Evolutionary conservation across 1,284 basidiomycete genomes (phyloP), one percentile per base, ranked within the genome.

Genomic region (Sanghuangporus baumii): DNA sequence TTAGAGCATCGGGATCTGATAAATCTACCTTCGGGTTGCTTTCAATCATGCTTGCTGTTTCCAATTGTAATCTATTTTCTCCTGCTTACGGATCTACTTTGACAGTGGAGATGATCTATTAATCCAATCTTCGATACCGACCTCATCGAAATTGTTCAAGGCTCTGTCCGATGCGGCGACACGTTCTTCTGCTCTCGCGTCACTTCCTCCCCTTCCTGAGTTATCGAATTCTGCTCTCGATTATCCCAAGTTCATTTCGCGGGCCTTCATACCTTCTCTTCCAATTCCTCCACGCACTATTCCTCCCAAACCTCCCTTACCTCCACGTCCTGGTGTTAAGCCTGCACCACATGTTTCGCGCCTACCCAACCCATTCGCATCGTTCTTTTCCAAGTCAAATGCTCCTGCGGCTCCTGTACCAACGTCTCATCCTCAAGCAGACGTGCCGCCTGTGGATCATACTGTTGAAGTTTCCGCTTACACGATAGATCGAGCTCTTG

Each of bases 51-150:
- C 26, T 31, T 5, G 26, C 26, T 31, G 26, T 31, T 31, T 31
- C 26, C 26, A 5, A 4, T 31, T 31, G 26, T 31, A 5, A 31
- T 31, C 5, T 31, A 3, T 46, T n/a, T n/a, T 46, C 16, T n/a
- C 67, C 47, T 58, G 69, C 61, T 71, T 69, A 40, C 66, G 62
- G 23, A 61, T 54, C 61, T 38, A n/a, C 40, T 57, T 57, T n/a
- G 34, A 57, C 56, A 62, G 61, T 52, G 46, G 12, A 18, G 57
- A 50, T 48, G 18, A n/a, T 36, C 7, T 34, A 37, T 43, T 51
- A 58, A 78, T 92, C 63, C 82, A 84, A 40, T 89, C 89, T 8
- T 82, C 86, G 2, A 69, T 94, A 8, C 79, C 87, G 54, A 78
- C 83, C 0, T 77, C 85, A 3, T 85, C 87, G 0, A 83, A 85